Evolutionary conservation across 192 early-diverging fungal species (phyloP).

Genomic region (Oehlia diaphana): DNA sequence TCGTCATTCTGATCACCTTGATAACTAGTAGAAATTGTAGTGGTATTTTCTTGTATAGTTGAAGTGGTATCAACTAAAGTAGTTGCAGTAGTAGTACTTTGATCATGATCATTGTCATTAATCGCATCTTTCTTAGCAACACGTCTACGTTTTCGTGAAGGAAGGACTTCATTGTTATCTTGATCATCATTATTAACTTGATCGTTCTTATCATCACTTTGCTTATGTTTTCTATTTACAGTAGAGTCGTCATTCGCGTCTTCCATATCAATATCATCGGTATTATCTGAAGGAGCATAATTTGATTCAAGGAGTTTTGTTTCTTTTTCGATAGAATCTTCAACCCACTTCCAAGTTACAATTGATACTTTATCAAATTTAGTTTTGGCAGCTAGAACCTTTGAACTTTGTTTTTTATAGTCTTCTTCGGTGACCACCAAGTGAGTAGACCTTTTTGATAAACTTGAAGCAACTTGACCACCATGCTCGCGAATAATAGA

Average conservation of each 20-base stretch:
- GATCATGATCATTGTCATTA: too few relatives aligned
- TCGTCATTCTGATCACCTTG: not conserved
- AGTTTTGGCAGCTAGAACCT: slow-evolving; percentile 29
- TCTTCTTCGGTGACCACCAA: slow-evolving; percentile 38
- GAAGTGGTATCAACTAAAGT: too few relatives aligned
- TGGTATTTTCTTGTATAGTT: too few relatives aligned
- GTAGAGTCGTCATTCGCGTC: slow-evolving; percentile 2
- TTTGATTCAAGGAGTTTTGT: slow-evolving; percentile 24
- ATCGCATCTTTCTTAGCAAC: not conserved
- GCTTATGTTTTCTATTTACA: not conserved
- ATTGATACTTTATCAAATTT: slow-evolving; percentile 27
- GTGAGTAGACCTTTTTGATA: slow-evolving; percentile 41
- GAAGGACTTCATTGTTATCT: not conserved
- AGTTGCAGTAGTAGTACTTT: too few relatives aligned
- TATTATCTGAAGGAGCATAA: slow-evolving; percentile 25
- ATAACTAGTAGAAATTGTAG: not conserved
- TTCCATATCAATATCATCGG: not conserved
- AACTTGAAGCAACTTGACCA: slow-evolving; percentile 3
- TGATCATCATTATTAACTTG: not conserved
- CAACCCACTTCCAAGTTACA: slow-evolving; percentile 38
- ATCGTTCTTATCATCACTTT: not conserved
- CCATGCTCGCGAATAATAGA: slow-evolving; percentile 11
- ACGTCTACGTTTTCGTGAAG: slow-evolving; percentile 6
- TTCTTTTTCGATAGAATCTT: slow-evolving; percentile 32
- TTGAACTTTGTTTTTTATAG: slow-evolving; percentile 29